phyloP scores from a whole-genome alignment of 176 grass and related monocot species.

The Zoysia japonica region DNA sequence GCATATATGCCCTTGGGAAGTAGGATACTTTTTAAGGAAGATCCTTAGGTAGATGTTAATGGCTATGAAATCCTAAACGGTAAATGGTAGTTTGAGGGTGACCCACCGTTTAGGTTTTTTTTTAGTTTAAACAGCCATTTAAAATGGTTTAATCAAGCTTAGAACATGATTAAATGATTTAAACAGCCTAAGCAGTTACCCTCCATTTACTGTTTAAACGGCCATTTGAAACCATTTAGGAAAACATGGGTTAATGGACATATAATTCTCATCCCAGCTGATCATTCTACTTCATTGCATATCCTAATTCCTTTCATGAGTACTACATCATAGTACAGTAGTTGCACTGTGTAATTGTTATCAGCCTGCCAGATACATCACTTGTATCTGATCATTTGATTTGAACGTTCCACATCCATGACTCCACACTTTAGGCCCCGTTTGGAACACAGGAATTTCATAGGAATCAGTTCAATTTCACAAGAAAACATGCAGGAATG shows the following conservation, averaged over 20 bases:
- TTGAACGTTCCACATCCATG: not conserved
- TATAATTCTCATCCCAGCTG: not conserved
- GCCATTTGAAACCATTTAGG: too few species aligned
- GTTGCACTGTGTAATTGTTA: not conserved
- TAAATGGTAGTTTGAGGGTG: too few species aligned
- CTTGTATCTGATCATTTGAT: not conserved
- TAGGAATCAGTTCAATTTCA: too few species aligned
- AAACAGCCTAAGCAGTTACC: too few species aligned
- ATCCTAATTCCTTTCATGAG: conserved; percentile 1
- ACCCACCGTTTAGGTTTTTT: too few species aligned
- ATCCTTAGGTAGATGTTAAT: not conserved
- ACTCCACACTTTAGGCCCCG: not conserved
- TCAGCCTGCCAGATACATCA: not conserved
- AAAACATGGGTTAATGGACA: not conserved
- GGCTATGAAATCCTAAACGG: too few species aligned
- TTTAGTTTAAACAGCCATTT: too few species aligned
- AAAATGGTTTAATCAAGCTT: too few species aligned
- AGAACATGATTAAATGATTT: too few species aligned
- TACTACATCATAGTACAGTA: not conserved
- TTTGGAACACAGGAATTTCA: too few species aligned
- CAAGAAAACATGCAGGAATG: too few species aligned
- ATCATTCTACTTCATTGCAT: conserved; percentile 26
- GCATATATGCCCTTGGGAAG: not conserved
- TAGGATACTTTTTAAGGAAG: not conserved
- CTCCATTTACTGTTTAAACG: too few species aligned